Conservation (phyloP, 192 early-diverging fungal genomes). For the Allomyces javanicus region DNA sequence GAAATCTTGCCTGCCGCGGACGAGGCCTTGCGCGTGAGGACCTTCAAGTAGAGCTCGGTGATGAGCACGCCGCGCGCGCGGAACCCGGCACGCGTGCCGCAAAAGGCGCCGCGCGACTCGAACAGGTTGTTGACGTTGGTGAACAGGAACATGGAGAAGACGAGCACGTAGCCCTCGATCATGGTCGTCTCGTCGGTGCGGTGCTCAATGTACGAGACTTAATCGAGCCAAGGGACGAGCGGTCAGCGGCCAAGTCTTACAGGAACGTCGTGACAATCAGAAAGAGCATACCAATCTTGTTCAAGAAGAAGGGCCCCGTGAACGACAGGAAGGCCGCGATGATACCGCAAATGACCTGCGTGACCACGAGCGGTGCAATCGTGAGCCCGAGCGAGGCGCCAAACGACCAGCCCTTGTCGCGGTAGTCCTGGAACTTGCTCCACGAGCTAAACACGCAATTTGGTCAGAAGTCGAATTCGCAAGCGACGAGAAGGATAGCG, state of each 20-base stretch:
- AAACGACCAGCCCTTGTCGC: too few species aligned
- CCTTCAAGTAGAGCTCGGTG: conserved; percentile 2
- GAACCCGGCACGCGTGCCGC: not conserved
- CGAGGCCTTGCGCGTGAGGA: conserved; percentile 1
- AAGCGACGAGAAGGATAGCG: too few species aligned
- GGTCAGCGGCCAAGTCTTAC: too few species aligned
- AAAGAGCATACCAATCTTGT: not conserved
- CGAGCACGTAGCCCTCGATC: not conserved
- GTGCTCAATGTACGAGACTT: not conserved
- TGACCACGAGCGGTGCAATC: not conserved
- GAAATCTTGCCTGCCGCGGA: conserved; percentile 4
- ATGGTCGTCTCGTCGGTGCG: not conserved
- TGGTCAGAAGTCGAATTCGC: too few species aligned
- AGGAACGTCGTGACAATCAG: too few species aligned
- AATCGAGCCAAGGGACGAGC: too few species aligned
- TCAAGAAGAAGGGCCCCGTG: not conserved
- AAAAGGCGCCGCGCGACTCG: not conserved
- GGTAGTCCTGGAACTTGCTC: too few species aligned
- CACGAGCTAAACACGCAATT: too few species aligned
- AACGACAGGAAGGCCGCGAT: not conserved
- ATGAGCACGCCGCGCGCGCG: not conserved
- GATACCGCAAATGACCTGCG: not conserved
- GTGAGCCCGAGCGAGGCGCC: not conserved
- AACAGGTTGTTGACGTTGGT: not conserved
- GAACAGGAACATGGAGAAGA: not conserved